These are phyloP conservation scores for Colletotrichum agaves DNA, from an alignment of 2,329 filamentous ascomycete species.

Conservation along the genomic window DNA sequence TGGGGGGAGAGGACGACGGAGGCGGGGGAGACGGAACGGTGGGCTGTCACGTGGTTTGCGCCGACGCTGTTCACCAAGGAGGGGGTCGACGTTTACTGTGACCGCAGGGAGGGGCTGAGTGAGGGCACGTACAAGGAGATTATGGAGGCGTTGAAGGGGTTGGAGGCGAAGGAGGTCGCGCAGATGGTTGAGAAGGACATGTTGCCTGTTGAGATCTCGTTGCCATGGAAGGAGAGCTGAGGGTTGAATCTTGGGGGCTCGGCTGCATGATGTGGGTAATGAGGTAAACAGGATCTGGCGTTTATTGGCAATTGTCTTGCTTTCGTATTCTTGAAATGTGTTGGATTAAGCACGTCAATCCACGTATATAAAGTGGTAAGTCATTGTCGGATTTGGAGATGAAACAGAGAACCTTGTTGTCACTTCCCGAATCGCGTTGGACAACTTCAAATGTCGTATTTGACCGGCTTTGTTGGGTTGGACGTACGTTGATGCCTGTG, in stretches of 20 bases:
- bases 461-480: too few relatives aligned
- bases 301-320: too few relatives aligned
- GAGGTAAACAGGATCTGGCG: too few relatives aligned
- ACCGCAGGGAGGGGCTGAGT: slow-evolving; percentile 68
- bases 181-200: slow-evolving; percentile 60
- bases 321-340: too few relatives aligned
- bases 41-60: slow-evolving; percentile 87
- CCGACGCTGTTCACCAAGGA: slow-evolving; percentile 86
- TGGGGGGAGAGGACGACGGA: slow-evolving; percentile 68
- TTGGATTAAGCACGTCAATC: too few relatives aligned
- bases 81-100: slow-evolving; percentile 81
- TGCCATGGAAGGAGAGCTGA: slow-evolving; percentile 59
- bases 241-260: too few relatives aligned
- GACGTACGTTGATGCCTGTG: too few relatives aligned
- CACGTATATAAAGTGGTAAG: too few relatives aligned
- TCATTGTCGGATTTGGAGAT: too few relatives aligned
- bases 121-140: slow-evolving; percentile 67
- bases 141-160: slow-evolving; percentile 60
- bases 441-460: too few relatives aligned
- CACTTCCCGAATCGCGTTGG: too few relatives aligned
- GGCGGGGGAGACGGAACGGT: slow-evolving; percentile 62
- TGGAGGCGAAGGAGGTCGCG: slow-evolving; percentile 67
- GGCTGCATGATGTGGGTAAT: background rate
- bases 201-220: slow-evolving; percentile 60
- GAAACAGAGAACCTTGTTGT: too few relatives aligned